Evolutionary conservation across 2,329 filamentous ascomycete species (phyloP).

Genomic region (Ophiosphaerella narmari): DNA sequence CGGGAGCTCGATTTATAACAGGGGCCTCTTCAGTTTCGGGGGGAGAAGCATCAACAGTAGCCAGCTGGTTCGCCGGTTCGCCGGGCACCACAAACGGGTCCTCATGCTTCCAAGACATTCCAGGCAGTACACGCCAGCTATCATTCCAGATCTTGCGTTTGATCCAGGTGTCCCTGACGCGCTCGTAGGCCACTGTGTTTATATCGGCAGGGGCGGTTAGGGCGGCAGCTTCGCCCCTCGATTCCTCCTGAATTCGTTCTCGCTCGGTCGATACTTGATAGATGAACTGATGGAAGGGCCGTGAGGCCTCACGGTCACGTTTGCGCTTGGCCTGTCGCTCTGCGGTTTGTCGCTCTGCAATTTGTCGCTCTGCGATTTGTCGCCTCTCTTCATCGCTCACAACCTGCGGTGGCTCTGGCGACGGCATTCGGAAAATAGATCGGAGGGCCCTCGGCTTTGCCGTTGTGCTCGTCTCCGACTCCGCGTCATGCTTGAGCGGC

Average conservation of each 20-base stretch:
- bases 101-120: not conserved
- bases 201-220: constrained; percentile 17
- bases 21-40: no score
- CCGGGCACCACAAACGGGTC: not conserved
- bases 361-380: not conserved
- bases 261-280: constrained; percentile 7
- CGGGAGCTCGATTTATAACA: no score
- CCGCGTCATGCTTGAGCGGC: no score
- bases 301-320: constrained; percentile 5
- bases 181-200: constrained; percentile 33
- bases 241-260: constrained; percentile 23
- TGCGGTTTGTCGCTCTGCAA: not conserved
- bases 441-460: no score
- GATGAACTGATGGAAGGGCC: constrained; percentile 6
- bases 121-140: not conserved
- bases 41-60: no score
- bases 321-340: not conserved
- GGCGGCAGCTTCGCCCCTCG: no score
- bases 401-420: no score
- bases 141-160: no score
- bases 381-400: constrained; percentile 3
- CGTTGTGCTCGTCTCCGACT: no score
- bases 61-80: no score
- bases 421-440: no score
- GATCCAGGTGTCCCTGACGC: constrained; percentile 18